These are phyloP conservation scores for Metarhizium brunneum DNA, from an alignment of 2,329 filamentous ascomycete species.

Conservation along the genomic window DNA sequence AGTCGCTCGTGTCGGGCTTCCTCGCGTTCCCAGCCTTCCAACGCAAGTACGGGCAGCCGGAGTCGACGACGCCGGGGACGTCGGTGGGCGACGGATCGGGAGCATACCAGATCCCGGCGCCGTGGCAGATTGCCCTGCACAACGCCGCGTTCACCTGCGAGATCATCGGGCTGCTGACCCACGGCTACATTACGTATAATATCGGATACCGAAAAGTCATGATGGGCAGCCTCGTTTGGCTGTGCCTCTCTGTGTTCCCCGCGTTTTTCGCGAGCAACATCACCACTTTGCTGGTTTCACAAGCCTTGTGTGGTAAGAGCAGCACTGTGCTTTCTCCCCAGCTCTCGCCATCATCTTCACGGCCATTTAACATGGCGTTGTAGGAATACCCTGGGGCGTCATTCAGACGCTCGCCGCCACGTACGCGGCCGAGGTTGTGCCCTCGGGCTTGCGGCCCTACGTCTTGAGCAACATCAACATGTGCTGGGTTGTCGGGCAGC, in stretches of 20 bases:
- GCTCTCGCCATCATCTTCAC: neutral
- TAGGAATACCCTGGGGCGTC: constrained; percentile 23
- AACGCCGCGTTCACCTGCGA: constrained; percentile 14
- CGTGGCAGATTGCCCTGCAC: constrained; percentile 15
- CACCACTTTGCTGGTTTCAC: constrained; percentile 21
- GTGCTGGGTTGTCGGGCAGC: constrained; percentile 32
- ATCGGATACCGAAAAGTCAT: constrained; percentile 29
- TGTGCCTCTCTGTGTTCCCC: constrained; percentile 28
- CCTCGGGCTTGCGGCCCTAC: constrained; percentile 23
- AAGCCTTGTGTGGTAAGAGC: constrained; percentile 20
- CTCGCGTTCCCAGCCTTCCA: constrained; percentile 14
- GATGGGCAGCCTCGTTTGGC: constrained; percentile 22
- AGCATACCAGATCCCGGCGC: constrained; percentile 22
- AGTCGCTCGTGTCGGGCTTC: constrained; percentile 12
- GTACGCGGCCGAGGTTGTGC: constrained; percentile 29
- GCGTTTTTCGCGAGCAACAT: constrained; percentile 26
- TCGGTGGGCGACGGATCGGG: constrained; percentile 12
- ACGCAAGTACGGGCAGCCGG: constrained; percentile 16
- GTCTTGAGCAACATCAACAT: constrained; percentile 31
- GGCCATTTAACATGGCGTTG: neutral
- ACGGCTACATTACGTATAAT: constrained; percentile 29
- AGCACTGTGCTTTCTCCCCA: neutral
- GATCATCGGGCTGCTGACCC: constrained; percentile 29
- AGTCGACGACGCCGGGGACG: neutral
- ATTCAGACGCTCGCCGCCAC: constrained; percentile 28